Percentiles rank a stretch among this genome's conserved stretches.
phyloP scores from a whole-genome alignment of 2,329 filamentous ascomycete genomes.

The Keithomyces neogunnii region DNA sequence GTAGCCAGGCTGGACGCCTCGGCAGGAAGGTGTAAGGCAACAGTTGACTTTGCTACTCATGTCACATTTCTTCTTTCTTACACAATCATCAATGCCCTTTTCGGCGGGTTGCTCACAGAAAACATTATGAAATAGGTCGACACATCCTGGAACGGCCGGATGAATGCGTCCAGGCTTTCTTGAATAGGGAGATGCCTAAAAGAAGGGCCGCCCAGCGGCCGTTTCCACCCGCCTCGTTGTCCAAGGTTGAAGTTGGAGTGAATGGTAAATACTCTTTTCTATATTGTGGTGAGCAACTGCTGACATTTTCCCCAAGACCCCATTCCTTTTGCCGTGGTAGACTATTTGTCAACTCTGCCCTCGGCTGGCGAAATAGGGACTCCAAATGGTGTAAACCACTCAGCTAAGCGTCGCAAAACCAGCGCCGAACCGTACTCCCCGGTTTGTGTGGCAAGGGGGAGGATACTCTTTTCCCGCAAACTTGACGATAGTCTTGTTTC shows the following conservation, averaged over 20 bases:
- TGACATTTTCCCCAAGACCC: conserved; percentile 12
- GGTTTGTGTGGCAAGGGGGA: conserved; percentile 18
- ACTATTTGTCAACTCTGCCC: conserved; percentile 15
- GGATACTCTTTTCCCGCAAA: conserved; percentile 18
- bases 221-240: not conserved
- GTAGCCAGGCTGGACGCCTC: conserved; percentile 13
- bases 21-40: not conserved
- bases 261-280: conserved; percentile 14
- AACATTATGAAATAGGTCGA: not conserved
- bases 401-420: conserved; percentile 24
- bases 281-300: not conserved
- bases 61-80: not conserved
- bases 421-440: conserved; percentile 7
- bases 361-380: conserved; percentile 7
- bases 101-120: not conserved
- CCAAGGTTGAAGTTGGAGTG: conserved; percentile 11
- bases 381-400: conserved; percentile 9
- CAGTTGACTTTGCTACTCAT: not conserved
- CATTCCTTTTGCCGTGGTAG: conserved; percentile 15
- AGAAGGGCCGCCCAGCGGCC: not conserved
- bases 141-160: not conserved
- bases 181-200: conserved; percentile 4
- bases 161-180: not conserved
- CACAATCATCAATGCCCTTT: not conserved
- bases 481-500: conserved; percentile 9